Percentiles rank a stretch among this genome's conserved stretches.
These are phyloP conservation scores for Diaporthe caulivora DNA, from an alignment of 2,329 filamentous ascomycete species.

Conservation along the genomic window DNA sequence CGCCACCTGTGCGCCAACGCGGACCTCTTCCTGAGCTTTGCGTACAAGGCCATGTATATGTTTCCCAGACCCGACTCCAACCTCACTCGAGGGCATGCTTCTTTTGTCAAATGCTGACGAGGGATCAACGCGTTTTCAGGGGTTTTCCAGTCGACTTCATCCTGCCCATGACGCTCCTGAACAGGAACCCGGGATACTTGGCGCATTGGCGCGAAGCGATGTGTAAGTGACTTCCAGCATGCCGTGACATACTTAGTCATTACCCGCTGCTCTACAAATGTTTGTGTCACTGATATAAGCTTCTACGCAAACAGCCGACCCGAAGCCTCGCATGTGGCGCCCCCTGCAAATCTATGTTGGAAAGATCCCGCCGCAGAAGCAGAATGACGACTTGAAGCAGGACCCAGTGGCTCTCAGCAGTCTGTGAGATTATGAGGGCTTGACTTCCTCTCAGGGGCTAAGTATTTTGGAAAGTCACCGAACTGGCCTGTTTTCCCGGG, in stretches of 20 bases:
- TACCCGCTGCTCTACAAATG: background rate
- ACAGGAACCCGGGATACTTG: constrained; percentile 10
- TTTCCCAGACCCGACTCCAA: too few species aligned
- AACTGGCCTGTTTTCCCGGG: background rate
- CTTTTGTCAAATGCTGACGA: background rate
- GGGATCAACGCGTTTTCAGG: background rate
- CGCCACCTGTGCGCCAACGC: background rate
- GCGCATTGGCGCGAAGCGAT: constrained; percentile 16
- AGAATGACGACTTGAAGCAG: background rate
- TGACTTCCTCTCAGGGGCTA: background rate
- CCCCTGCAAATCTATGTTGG: constrained; percentile 18
- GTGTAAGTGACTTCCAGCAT: background rate
- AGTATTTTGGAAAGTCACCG: background rate
- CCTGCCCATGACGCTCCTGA: constrained; percentile 11
- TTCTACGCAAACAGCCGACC: background rate
- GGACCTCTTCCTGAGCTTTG: constrained; percentile 18
- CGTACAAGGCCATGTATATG: constrained; percentile 18
- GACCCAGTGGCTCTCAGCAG: background rate
- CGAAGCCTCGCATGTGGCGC: constrained; percentile 17
- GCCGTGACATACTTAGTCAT: too few species aligned
- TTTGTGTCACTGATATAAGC: background rate
- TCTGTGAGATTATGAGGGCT: background rate
- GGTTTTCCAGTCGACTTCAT: constrained; percentile 11
- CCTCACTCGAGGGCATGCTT: too few species aligned
- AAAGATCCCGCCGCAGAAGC: background rate